A percentile compares a stretch with the other conserved stretches of the same genome.
Evolutionary conservation across 1,284 basidiomycete species (phyloP).

Genomic region (Paramarasmius palmivorus): DNA sequence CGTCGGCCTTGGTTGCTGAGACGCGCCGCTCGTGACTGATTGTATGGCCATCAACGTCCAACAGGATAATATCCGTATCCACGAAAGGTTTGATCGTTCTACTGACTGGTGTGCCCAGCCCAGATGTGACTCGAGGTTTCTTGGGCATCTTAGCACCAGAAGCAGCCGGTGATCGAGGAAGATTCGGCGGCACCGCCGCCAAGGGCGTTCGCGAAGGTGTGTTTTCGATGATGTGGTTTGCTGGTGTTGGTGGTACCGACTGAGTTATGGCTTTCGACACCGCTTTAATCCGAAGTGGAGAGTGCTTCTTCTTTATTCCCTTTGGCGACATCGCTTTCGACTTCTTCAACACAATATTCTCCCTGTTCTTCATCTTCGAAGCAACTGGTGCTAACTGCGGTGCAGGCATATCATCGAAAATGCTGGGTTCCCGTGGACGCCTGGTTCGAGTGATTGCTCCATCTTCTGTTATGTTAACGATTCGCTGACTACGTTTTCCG

Average conservation of each 20-base stretch:
- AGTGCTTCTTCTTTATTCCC: slow-evolving; percentile 37
- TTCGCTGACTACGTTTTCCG: slow-evolving; percentile 63
- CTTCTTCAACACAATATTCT: slow-evolving; percentile 29
- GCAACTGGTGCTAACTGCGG: slow-evolving; percentile 35
- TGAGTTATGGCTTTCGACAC: slow-evolving; percentile 14
- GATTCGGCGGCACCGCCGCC: slow-evolving; percentile 38
- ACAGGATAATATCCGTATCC: slow-evolving; percentile 63
- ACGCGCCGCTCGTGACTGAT: slow-evolving; percentile 57
- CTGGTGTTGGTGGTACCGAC: slow-evolving; percentile 18
- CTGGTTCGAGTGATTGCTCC: slow-evolving; percentile 12
- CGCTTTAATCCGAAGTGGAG: slow-evolving; percentile 21
- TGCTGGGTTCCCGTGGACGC: slow-evolving; percentile 24
- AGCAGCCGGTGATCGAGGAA: slow-evolving; percentile 40
- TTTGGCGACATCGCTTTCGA: slow-evolving; percentile 20
- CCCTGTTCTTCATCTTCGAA: slow-evolving; percentile 48
- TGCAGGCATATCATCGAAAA: slow-evolving; percentile 42
- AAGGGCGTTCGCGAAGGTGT: slow-evolving; percentile 44
- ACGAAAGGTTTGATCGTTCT: slow-evolving; percentile 46
- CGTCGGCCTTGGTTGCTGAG: slow-evolving; percentile 22
- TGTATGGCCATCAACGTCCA: slow-evolving; percentile 58
- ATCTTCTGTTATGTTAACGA: slow-evolving; percentile 52
- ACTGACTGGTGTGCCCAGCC: slow-evolving; percentile 30
- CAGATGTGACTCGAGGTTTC: slow-evolving; percentile 26
- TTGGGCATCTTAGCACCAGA: slow-evolving; percentile 16
- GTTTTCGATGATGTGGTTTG: slow-evolving; percentile 13